A percentile compares a stretch with the other conserved stretches of the same genome.
Conservation (phyloP, 192 early-diverging fungal genomes). For the Mortierella hygrophila region DNA sequence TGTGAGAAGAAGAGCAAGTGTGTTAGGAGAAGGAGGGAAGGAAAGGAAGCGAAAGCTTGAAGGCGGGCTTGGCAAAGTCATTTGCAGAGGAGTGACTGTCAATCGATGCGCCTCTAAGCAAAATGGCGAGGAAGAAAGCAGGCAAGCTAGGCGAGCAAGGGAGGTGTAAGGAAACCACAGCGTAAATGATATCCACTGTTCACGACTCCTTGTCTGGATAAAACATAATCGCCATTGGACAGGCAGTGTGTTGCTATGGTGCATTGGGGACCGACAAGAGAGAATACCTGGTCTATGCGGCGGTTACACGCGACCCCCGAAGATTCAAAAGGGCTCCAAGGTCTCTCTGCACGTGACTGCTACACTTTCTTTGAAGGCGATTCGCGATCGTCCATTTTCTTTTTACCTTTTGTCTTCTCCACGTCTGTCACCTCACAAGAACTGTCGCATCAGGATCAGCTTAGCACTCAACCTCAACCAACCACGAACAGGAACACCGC, state of each 20-base stretch:
- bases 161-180: too few relatives aligned
- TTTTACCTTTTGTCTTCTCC: neutral
- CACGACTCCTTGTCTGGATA: too few relatives aligned
- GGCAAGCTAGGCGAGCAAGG: too few relatives aligned
- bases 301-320: too few relatives aligned
- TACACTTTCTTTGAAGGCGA: neutral
- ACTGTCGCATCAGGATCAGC: neutral
- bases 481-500: neutral
- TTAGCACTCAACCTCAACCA: neutral
- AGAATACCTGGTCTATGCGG: too few relatives aligned
- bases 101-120: too few relatives aligned
- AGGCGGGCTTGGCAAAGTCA: neutral
- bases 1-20: neutral
- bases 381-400: neutral
- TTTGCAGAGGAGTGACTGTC: neutral
- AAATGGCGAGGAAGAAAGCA: too few relatives aligned
- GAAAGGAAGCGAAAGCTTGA: neutral
- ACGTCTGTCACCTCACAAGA: neutral
- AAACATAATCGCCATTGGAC: too few relatives aligned
- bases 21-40: neutral
- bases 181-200: too few relatives aligned
- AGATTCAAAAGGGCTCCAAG: too few relatives aligned
- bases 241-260: too few relatives aligned
- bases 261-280: too few relatives aligned
- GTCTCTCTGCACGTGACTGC: neutral